Base-by-base conservation (phyloP, 1,139 yeast species). In the Candida labiduridarum region DNA sequence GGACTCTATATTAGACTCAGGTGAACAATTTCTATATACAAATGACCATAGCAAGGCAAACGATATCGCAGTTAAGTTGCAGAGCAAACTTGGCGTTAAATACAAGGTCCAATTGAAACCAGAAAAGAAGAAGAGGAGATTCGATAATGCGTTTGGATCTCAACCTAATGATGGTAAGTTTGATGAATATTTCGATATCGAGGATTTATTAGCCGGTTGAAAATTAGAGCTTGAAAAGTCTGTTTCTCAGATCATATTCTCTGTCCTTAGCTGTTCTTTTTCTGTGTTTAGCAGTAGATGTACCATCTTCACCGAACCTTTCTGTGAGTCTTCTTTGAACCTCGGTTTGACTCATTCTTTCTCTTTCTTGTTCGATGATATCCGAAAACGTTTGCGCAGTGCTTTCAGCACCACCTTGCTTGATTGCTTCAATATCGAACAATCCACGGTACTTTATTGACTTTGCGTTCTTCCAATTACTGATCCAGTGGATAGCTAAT, bases 401-500 rank as follows among this genome's bases (percentile, higher is more conserved):
- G 10, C 6, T 25, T 8, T 25, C 55, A 0, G 65, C 67, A 29
- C 67, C 64, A 3, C 62, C 53, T 34, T 71, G 72, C 34, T 65
- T 48, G 25, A 76, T 70, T 1, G 78, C 71, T 5, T 65, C 67
- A 39, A 67, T 56, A 46, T 76, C 81, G 53, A 76, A 74, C 11
- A 74, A 56, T 1, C 76, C 78, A 42, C 57, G 61, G 53, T 65
- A 71, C 39, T 61, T 60, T 10, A 55, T 50, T 25, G 57, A 29
- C 66, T 53, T 76, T 73, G 92, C 95, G 54, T 80, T 83, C 50
- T 84, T 78, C 85, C 89, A 87, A 29, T 78, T 66, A 53, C 83
- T 83, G 3, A 87, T 71, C 87, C 94, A 86, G 55, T 82, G 81
- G 4, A 79, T 71, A 0, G 96, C 92, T 47, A 83, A 78, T 1